Percentiles rank a stretch among this genome's conserved stretches.
Evolutionary conservation across 2,329 filamentous ascomycete species (phyloP).

Genomic region (Rhynchosporium agropyri): DNA sequence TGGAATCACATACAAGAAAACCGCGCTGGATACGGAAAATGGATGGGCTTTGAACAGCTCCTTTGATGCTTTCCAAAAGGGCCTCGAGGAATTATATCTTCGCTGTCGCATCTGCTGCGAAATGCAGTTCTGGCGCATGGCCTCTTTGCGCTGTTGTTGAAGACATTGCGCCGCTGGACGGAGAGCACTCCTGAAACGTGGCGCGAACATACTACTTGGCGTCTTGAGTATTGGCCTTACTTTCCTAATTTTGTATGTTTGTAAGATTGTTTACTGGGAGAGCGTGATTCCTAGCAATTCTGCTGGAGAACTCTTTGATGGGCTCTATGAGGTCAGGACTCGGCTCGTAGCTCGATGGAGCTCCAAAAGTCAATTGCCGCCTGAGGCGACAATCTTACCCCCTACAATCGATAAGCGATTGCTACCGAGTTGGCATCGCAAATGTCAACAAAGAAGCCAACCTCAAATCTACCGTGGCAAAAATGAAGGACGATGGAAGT

Average conservation of each 20-base stretch:
- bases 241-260: no score
- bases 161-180: slow-evolving; percentile 38
- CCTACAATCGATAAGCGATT: slow-evolving; percentile 4
- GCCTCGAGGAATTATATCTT: slow-evolving; percentile 33
- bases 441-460: neutral
- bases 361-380: neutral
- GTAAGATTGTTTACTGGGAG: neutral
- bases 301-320: neutral
- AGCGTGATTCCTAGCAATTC: neutral
- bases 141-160: slow-evolving; percentile 34
- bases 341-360: neutral
- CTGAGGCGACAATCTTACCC: slow-evolving; percentile 4
- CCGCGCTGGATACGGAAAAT: slow-evolving; percentile 37
- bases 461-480: no score
- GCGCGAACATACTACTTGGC: slow-evolving; percentile 34
- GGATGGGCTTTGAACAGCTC: slow-evolving; percentile 38
- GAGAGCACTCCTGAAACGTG: slow-evolving; percentile 30
- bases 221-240: neutral
- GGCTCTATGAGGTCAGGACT: slow-evolving; percentile 7
- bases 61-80: slow-evolving; percentile 29
- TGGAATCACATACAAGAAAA: slow-evolving; percentile 32
- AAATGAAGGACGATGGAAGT: no score
- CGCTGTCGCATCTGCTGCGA: slow-evolving; percentile 35
- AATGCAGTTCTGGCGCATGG: slow-evolving; percentile 29
- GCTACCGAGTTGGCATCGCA: neutral